Evolutionary conservation across 495 filamentous ascomycete species (phyloP), one percentile per base, ranked within the genome.

Genomic region (Gamarada debralockiae): DNA sequence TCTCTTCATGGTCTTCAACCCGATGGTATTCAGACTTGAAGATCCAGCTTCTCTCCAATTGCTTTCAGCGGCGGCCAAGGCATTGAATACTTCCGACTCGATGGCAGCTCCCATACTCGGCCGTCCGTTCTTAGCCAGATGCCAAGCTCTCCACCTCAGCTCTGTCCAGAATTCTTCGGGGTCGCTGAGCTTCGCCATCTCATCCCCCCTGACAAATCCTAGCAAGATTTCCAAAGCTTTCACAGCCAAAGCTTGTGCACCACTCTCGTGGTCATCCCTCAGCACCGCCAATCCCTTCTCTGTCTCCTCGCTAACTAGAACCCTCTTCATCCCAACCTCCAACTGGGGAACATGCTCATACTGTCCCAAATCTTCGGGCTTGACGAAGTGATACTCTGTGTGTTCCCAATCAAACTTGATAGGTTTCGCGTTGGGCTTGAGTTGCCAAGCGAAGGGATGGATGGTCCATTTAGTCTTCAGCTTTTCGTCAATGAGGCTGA

Each of bases 381-480:
- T 67, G 55, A 80, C 73, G 78, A 82, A 87, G 18, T 65, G 61
- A 68, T 73, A 82, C 0, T 61, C 64, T 0, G 78, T 74, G 56
- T 86, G 81, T 58, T 88, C 84, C 81, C 82, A 84, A 65, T 86
- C 76, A 24, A 76, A 73, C 10, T 59, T 60, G 46, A 86, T 82
- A 14, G 61, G 44, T 25, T 67, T 63, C 1, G 54, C 31, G 14
- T 48, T 18, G 1, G 61, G 53, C 36, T 74, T 77, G 10, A 86
- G 69, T 7, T 67, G 67, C 55, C 81, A 88, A 1, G 72, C 72
- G 55, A 86, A 86, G 2, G 84, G 81, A 45, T 81, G 70, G 36
- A 88, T 69, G 6, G 71, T 85, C 84, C 83, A 88, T 60, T 76
- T 65, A 4, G 80, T 76, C 10, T 69, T 61, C 12, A 84, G 59